Percentiles rank a stretch among this genome's conserved stretches.
These are phyloP conservation scores for Mucor irregularis DNA, from an alignment of 371 early-diverging fungal genomes.

Conservation along the genomic window DNA sequence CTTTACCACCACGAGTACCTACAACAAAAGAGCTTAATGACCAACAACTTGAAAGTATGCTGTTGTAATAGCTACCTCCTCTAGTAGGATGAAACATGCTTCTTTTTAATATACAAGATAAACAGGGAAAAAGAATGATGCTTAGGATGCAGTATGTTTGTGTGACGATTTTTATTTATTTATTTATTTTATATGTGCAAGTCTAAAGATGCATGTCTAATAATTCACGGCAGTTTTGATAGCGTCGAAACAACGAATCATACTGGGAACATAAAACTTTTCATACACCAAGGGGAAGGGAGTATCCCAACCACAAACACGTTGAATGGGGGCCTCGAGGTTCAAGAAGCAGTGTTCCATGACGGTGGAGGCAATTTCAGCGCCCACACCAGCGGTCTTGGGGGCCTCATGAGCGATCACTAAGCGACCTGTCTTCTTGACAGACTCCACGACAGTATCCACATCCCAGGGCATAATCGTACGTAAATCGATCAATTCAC, in stretches of 20 bases:
- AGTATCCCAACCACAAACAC: conserved; percentile 90
- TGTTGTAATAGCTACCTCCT: conserved; percentile 36
- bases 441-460: conserved; percentile 90
- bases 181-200: conserved; percentile 3
- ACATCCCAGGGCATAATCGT: conserved; percentile 94
- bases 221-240: conserved; percentile 79
- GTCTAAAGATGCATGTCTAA: no score
- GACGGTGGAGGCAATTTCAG: conserved; percentile 92
- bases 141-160: no score
- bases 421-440: conserved; percentile 94
- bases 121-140: no score
- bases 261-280: conserved; percentile 91
- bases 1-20: conserved; percentile 66
- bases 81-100: conserved; percentile 57
- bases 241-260: conserved; percentile 86
- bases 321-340: conserved; percentile 84
- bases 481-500: conserved; percentile 94
- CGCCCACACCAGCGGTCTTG: conserved; percentile 89
- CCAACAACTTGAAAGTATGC: not conserved
- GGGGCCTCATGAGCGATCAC: conserved; percentile 97
- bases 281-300: conserved; percentile 97
- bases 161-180: no score
- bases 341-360: conserved; percentile 86
- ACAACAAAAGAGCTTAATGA: conserved; percentile 1
- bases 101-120: no score